Base-by-base conservation (phyloP, 139 green algal species). In the Bryopsis sp. region DNA sequence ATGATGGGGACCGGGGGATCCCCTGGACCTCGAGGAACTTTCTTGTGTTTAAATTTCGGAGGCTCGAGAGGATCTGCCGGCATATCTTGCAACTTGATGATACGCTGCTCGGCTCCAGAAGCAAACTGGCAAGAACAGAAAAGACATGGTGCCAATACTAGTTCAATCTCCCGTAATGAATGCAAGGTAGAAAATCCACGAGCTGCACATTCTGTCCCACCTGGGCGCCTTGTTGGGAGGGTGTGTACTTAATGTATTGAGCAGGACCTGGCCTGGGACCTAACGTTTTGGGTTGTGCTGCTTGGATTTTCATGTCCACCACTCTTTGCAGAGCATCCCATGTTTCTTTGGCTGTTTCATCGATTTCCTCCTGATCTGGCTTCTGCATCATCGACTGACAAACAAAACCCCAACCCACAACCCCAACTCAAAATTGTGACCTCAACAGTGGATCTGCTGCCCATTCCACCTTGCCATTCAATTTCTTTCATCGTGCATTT, bases 61-160 rank as follows among this genome's bases (percentile, higher is more conserved):
- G 94, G 94, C 72, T 98, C 90, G 64, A 99, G 79, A 0, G 94
- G 94, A 76, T 99, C 94, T 15, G 92, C 70, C 0, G 91, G 88
- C 85, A 95, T 88, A 74, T 99, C 91, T 73, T 96, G 86, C 87
- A 99, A 92, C 74, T 95, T 95, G 73, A 98, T 95, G 74, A 98
- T 93, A 70, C 93, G 84, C 72, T 96, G 86, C 5, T 73, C 79
- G 0, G 89, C 86, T 3, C 89, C 91, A 0, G 74, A 81, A 39
- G 75, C 77, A 70, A 85, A 85, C 72, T 85, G 75, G 2, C 2
- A 34, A 47, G 29, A 38, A 39, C 22, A 47, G 4, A 65, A 4
- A 39, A 39, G 6, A 39, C 4, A 15, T 46, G 28, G 22, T 28
- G 31, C 29, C 6, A 39, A 22, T 6, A 38, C 39, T 36, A 70